Percentiles rank a stretch among this genome's conserved stretches.
These are phyloP conservation scores for Pichia pseudocactophila DNA, from an alignment of 805 yeast genomes.

Conservation along the genomic window DNA sequence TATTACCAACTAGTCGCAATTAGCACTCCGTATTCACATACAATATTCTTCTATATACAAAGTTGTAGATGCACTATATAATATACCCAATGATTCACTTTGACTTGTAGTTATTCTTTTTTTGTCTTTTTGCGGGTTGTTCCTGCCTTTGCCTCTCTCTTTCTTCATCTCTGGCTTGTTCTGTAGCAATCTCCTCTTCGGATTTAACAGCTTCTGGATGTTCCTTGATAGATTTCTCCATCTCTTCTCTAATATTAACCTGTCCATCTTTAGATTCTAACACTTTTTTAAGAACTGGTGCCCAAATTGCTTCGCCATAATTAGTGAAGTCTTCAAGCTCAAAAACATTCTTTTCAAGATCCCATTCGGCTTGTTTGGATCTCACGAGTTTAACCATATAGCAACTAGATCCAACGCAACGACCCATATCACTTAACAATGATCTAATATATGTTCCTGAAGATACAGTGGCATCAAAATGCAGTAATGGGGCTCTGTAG, in stretches of 20 bases:
- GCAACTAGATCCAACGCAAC: constrained; percentile 69
- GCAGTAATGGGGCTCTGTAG: constrained; percentile 58
- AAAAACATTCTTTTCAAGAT: constrained; percentile 59
- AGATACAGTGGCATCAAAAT: constrained; percentile 70
- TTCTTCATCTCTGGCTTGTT: constrained; percentile 5
- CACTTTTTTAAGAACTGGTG: constrained; percentile 47
- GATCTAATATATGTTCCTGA: constrained; percentile 95
- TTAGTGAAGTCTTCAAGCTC: constrained; percentile 56
- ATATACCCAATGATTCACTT: neutral
- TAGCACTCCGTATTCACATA: too few relatives aligned
- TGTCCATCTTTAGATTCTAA: constrained; percentile 35
- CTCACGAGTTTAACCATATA: constrained; percentile 83
- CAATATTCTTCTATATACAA: neutral
- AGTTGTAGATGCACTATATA: neutral
- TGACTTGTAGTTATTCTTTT: constrained; percentile 1
- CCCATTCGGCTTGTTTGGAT: constrained; percentile 77
- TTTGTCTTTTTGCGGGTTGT: constrained; percentile 2
- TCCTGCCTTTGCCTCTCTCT: neutral
- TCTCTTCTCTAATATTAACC: constrained; percentile 31
- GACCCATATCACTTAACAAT: constrained; percentile 79
- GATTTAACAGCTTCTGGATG: constrained; percentile 9
- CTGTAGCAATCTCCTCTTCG: constrained; percentile 4
- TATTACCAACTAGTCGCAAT: too few relatives aligned
- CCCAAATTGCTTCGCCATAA: constrained; percentile 61
- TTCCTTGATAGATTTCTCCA: constrained; percentile 24